Conservation (phyloP, 495 filamentous ascomycete genomes). For the Neurospora tetrasperma region DNA sequence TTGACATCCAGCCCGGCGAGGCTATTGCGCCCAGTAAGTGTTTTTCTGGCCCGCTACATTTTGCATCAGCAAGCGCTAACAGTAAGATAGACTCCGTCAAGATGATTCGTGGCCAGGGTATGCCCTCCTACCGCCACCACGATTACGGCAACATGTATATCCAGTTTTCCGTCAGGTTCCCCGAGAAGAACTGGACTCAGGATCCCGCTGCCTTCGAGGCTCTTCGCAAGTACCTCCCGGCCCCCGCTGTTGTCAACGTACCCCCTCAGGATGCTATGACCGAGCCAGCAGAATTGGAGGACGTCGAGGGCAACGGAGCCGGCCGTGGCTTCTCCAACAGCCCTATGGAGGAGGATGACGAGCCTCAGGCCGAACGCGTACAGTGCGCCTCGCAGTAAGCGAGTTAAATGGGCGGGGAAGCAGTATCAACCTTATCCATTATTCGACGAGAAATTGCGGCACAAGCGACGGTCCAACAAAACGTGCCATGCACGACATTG, state of each 20-base stretch:
- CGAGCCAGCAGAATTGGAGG: conserved; percentile 72
- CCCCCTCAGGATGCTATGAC: conserved; percentile 77
- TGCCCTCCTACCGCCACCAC: conserved; percentile 95
- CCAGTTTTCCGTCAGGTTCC: conserved; percentile 97
- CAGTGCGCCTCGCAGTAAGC: conserved; percentile 95
- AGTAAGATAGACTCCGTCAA: conserved; percentile 64
- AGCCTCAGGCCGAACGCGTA: conserved; percentile 78
- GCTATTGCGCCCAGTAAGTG: conserved; percentile 84
- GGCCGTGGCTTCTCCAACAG: conserved; percentile 58
- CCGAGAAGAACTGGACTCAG: conserved; percentile 52
- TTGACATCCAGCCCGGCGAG: conserved; percentile 85
- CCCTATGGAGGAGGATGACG: conserved; percentile 65
- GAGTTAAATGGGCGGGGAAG: neutral
- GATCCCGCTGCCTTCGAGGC: conserved; percentile 46
- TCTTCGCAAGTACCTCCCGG: conserved; percentile 73
- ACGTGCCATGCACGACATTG: neutral
- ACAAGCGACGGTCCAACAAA: neutral
- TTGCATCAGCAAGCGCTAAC: conserved; percentile 10
- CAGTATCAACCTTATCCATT: neutral
- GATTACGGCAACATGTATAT: conserved; percentile 95
- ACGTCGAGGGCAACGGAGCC: conserved; percentile 57
- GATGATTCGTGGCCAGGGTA: conserved; percentile 92
- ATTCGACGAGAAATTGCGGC: neutral
- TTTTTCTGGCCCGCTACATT: neutral
- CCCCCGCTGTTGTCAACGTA: conserved; percentile 47